phyloP scores from a whole-genome alignment of 1,139 yeast genomes.

The Suhomyces coccinellae region DNA sequence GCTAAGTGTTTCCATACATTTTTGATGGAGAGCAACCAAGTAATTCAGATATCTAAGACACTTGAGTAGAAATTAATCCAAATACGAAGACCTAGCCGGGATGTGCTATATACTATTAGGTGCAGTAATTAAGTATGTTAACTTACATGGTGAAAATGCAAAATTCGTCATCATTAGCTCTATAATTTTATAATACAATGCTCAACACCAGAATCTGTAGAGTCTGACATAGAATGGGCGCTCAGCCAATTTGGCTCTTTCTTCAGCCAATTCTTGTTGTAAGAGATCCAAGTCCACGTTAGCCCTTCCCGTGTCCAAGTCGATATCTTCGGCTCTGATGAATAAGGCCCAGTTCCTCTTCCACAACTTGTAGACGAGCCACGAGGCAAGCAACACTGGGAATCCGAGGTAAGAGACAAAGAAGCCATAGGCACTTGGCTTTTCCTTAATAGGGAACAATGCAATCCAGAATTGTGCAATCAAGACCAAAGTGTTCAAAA shows the following conservation, averaged over 20 bases:
- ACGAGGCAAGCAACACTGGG: slow-evolving; percentile 59
- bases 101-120: background rate
- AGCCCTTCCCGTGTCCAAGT: slow-evolving; percentile 27
- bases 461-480: slow-evolving; percentile 83
- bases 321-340: slow-evolving; percentile 24
- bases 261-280: slow-evolving; percentile 25
- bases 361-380: slow-evolving; percentile 57
- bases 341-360: slow-evolving; percentile 48
- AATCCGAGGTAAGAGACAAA: slow-evolving; percentile 63
- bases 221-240: slow-evolving; percentile 22
- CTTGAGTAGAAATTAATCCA: background rate
- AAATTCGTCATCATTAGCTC: slow-evolving; percentile 6
- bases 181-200: slow-evolving; percentile 8
- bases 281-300: slow-evolving; percentile 26
- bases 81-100: background rate
- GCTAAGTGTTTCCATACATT: too few relatives aligned
- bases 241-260: slow-evolving; percentile 21
- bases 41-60: too few relatives aligned
- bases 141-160: too few relatives aligned
- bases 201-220: slow-evolving; percentile 24
- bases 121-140: too few relatives aligned
- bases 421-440: slow-evolving; percentile 58
- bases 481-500: slow-evolving; percentile 62
- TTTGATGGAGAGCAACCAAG: background rate
- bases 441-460: slow-evolving; percentile 60